Base-by-base conservation (phyloP, 495 filamentous ascomycete species). In the Glarea lozoyensis region DNA sequence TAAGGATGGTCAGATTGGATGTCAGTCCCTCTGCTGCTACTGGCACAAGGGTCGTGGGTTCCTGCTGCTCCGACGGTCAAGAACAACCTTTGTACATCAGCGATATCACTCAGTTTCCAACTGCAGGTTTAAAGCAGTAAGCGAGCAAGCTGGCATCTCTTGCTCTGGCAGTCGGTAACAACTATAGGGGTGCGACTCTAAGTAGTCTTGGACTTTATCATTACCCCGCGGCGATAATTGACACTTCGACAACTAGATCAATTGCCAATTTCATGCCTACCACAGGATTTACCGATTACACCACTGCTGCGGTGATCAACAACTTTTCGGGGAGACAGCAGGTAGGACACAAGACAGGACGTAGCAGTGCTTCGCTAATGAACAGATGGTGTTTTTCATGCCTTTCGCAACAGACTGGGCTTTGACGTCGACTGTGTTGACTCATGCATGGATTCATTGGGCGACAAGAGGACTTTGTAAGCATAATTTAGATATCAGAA, bases 391-490 rank as follows among this genome's bases (percentile, higher is more conserved):
- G 0, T 79, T 76, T 60, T 78, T 78, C 60, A 68, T 73, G 29
- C 51, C 54, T 13, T 74, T 71, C 43, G 72, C 73, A 25, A 70
- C 71, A 5, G 67, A 65, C 41, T 80, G 76, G 75, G 68, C 69
- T 45, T 53, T 62, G 11, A 65, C 73, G 7, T 73, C 68, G 50
- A 78, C 65, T 51, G 73, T 63, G 43, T 55, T 80, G 45, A 73
- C 77, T 56, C 77, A 81, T 57, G 70, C 71, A n/a, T 79, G 72
- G 70, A 78, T 81, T 45, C 68, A 70, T 48, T 81, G 75, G 75
- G 54, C 77, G 10, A 78, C 73, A 12, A 64, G 72, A 25, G 77
- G 77, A 25, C 35, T 37, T 3, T 37, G 41, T 68, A 74, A 49
- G 50, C 79, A 41, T 22, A 44, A 44, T 30, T 41, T 40, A 9